Percentiles rank a stretch among this genome's conserved stretches.
Conservation (phyloP, 768 basidiomycete genomes). For the Phanerochaete carnosa region DNA sequence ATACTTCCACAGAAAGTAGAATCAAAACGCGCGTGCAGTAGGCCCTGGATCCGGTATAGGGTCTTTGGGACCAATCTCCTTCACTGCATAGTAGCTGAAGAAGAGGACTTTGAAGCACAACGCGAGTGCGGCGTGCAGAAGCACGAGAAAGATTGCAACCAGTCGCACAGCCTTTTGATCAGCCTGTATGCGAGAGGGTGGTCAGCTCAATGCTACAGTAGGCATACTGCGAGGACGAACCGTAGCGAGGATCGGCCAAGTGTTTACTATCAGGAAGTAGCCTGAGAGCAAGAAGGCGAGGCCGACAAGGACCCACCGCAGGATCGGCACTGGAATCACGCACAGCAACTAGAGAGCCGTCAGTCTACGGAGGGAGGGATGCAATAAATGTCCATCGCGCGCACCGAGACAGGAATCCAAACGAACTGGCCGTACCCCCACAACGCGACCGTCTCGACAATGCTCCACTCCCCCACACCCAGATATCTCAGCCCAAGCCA, state of each 20-base stretch:
- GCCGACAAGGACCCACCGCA: slow-evolving; percentile 79
- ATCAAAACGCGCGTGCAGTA: neutral
- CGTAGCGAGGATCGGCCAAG: slow-evolving; percentile 86
- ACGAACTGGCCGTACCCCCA: slow-evolving; percentile 84
- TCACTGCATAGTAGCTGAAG: slow-evolving; percentile 54
- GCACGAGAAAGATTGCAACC: slow-evolving; percentile 70
- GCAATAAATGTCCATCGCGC: slow-evolving; percentile 23
- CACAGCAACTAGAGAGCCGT: slow-evolving; percentile 62
- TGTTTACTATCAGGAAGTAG: slow-evolving; percentile 78
- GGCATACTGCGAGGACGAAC: slow-evolving; percentile 41
- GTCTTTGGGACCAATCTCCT: slow-evolving; percentile 35
- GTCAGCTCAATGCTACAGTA: neutral
- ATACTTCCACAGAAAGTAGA: neutral
- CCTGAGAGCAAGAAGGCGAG: slow-evolving; percentile 78
- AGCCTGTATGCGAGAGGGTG: slow-evolving; percentile 43
- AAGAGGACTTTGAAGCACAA: slow-evolving; percentile 83
- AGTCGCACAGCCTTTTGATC: slow-evolving; percentile 86
- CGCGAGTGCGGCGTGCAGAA: slow-evolving; percentile 76
- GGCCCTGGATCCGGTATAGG: slow-evolving; percentile 11
- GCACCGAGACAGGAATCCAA: slow-evolving; percentile 85
- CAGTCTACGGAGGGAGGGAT: neutral
- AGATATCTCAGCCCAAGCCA: slow-evolving; percentile 86
- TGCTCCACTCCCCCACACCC: slow-evolving; percentile 86
- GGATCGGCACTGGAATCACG: slow-evolving; percentile 76
- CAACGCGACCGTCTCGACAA: slow-evolving; percentile 76